These are phyloP conservation scores for Penicillium sp. DNA, from an alignment of 2,329 filamentous ascomycete species.

Conservation along the genomic window DNA sequence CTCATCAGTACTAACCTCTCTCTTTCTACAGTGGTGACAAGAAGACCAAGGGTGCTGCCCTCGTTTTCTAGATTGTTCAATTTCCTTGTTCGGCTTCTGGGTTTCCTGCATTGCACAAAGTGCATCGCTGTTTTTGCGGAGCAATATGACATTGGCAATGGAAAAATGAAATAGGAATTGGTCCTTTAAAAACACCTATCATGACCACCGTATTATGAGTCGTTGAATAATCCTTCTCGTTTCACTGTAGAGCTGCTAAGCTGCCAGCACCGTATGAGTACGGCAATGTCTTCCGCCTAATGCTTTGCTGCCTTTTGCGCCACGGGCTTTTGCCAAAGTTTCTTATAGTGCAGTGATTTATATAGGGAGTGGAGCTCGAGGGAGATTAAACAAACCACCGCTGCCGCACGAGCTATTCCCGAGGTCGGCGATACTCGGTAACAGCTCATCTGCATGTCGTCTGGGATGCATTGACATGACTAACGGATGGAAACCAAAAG, in stretches of 20 bases:
- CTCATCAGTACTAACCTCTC: constrained; percentile 42
- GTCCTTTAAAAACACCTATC: constrained; percentile 36
- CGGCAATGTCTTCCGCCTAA: neutral
- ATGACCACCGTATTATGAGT: constrained; percentile 38
- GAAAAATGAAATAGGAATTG: constrained; percentile 44
- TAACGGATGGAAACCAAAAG: too few species aligned
- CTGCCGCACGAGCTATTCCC: too few species aligned
- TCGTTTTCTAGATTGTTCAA: constrained; percentile 82
- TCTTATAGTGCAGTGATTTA: too few species aligned
- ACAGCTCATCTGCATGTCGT: too few species aligned
- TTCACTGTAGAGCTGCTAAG: constrained; percentile 6
- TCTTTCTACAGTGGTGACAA: constrained; percentile 82
- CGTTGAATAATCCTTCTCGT: constrained; percentile 5
- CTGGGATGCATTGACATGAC: too few species aligned
- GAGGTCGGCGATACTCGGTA: too few species aligned
- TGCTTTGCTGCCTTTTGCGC: neutral
- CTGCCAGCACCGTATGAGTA: neutral
- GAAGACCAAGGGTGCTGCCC: constrained; percentile 99
- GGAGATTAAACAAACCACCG: too few species aligned
- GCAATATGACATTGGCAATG: constrained; percentile 42
- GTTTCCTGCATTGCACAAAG: constrained; percentile 41
- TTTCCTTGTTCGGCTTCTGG: constrained; percentile 44
- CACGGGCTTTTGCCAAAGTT: too few species aligned
- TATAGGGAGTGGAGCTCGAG: too few species aligned
- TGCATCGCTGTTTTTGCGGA: constrained; percentile 32